Evolutionary conservation across 257 asterid genomes (phyloP).

Genomic region (Rauvolfia tetraphylla): DNA sequence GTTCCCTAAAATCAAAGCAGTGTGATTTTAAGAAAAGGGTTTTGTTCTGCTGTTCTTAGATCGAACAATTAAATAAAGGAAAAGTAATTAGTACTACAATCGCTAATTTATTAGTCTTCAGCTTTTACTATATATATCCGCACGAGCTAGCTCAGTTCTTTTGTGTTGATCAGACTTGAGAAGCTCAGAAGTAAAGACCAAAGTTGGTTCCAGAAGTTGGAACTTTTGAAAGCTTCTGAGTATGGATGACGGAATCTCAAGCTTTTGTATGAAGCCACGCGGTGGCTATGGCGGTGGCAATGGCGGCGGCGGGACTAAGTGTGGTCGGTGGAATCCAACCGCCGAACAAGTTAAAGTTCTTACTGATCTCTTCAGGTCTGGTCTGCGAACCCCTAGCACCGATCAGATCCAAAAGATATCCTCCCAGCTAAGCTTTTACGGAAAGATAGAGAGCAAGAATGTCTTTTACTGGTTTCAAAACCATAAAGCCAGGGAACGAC

Average conservation of each 20-base stretch:
- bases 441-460: conserved; percentile 89
- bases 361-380: conserved; percentile 77
- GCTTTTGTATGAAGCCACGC: conserved; percentile 45
- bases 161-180: conserved; percentile 7
- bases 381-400: conserved; percentile 78
- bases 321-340: conserved; percentile 97
- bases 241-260: conserved; percentile 67
- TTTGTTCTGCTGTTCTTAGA: conserved; percentile 17
- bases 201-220: conserved; percentile 9
- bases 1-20: conserved; percentile 61
- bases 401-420: conserved; percentile 90
- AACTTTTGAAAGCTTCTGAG: no score
- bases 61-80: conserved; percentile 22
- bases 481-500: conserved; percentile 89
- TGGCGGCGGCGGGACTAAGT: conserved; percentile 62
- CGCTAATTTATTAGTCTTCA: background rate
- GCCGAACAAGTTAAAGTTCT: conserved; percentile 80
- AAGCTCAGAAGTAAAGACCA: background rate
- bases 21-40: conserved; percentile 23
- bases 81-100: background rate
- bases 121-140: conserved; percentile 24
- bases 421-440: conserved; percentile 76
- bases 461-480: conserved; percentile 95
- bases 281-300: conserved; percentile 30
- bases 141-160: conserved; percentile 16